These are phyloP conservation scores for Plasmodium fragile DNA, from an alignment of 169 alveolate species.

Conservation along the genomic window DNA sequence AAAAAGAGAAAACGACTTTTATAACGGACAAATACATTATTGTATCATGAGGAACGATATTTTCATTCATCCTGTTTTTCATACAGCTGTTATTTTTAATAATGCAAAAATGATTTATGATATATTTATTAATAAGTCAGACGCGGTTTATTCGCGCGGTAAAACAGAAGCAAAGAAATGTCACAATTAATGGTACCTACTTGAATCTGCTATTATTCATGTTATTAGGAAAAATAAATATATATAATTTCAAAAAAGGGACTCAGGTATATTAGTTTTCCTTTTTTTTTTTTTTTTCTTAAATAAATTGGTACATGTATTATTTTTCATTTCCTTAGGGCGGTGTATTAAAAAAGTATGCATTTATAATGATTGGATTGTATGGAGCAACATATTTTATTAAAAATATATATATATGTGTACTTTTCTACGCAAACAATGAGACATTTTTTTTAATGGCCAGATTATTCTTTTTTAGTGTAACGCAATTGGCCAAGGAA, in stretches of 20 bases:
- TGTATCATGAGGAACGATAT: background rate
- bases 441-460: background rate
- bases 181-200: background rate
- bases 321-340: background rate
- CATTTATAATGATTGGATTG: background rate
- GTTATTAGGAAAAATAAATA: background rate
- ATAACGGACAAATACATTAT: background rate
- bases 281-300: background rate
- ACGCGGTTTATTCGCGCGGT: background rate
- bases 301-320: background rate
- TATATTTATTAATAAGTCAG: background rate
- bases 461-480: background rate
- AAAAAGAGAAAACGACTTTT: background rate
- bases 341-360: background rate
- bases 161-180: background rate
- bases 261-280: background rate
- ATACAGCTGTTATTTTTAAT: background rate
- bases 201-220: background rate
- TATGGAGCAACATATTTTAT: background rate
- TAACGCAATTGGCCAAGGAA: background rate
- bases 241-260: background rate
- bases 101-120: background rate
- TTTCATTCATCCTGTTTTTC: background rate
- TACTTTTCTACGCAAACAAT: background rate
- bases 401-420: background rate